These are phyloP conservation scores for Eucalyptus sp. DNA, from an alignment of 345 rosid species.

Conservation along the genomic window DNA sequence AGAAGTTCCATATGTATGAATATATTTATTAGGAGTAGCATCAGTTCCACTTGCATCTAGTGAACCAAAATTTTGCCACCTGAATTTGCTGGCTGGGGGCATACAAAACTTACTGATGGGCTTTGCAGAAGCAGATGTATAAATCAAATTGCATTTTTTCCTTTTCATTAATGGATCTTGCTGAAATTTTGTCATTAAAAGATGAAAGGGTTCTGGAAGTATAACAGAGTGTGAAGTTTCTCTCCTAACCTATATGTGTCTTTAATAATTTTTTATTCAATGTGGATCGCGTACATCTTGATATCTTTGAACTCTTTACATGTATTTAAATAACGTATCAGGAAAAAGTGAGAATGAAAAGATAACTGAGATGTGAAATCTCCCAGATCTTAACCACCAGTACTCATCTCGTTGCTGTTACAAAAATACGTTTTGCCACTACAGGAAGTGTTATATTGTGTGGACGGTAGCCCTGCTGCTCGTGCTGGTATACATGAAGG, in stretches of 20 bases:
- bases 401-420: background rate
- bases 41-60: background rate
- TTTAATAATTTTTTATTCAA: background rate
- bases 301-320: background rate
- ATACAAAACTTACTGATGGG: background rate
- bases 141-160: background rate
- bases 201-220: background rate
- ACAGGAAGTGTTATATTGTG: conserved; percentile 76
- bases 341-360: background rate
- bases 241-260: background rate
- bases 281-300: background rate
- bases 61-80: background rate
- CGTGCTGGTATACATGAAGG: conserved; percentile 85
- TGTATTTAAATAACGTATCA: background rate
- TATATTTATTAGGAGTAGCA: background rate
- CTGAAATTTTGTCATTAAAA: background rate
- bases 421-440: background rate
- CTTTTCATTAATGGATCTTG: background rate
- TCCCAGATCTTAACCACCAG: background rate
- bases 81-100: background rate
- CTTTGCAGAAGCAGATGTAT: background rate
- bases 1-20: background rate
- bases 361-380: background rate
- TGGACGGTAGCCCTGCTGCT: conserved; percentile 85
- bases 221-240: background rate